A percentile compares a stretch with the other conserved stretches of the same genome.
These are phyloP conservation scores for Calamus simplicifolius DNA, from an alignment of 176 grass and related monocot genomes.

Conservation along the genomic window DNA sequence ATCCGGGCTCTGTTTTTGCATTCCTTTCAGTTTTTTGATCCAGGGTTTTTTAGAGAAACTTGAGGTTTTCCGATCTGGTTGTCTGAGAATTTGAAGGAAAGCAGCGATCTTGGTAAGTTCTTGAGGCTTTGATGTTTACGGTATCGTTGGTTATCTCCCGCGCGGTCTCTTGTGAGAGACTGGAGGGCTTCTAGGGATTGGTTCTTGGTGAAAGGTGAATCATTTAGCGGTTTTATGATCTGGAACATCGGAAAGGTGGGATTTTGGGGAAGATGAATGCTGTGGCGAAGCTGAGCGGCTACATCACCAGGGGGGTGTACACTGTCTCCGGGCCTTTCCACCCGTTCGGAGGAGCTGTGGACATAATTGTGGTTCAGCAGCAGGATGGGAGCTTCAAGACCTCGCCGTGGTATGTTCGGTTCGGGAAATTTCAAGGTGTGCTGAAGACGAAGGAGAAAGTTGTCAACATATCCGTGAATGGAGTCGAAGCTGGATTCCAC, in stretches of 20 bases:
- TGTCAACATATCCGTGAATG: conserved; percentile 69
- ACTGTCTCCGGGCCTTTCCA: conserved; percentile 69
- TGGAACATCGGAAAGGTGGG: neutral
- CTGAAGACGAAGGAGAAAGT: conserved; percentile 83
- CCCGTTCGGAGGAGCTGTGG: conserved; percentile 80
- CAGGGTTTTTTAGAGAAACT: no score
- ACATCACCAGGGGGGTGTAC: conserved; percentile 51
- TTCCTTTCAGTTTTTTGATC: no score
- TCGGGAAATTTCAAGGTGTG: conserved; percentile 95
- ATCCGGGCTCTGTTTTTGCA: no score
- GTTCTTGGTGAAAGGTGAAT: conserved; percentile 4
- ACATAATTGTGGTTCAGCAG: conserved; percentile 90
- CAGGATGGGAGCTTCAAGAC: conserved; percentile 85
- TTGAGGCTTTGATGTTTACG: no score
- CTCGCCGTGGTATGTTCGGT: conserved; percentile 89
- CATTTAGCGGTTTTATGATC: conserved; percentile 31
- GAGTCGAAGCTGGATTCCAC: conserved; percentile 59
- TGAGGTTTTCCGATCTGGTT: no score
- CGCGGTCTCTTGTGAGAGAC: neutral
- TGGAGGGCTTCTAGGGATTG: conserved; percentile 2
- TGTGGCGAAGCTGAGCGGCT: conserved; percentile 48
- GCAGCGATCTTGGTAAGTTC: no score
- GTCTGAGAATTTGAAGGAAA: no score
- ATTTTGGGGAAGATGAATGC: conserved; percentile 40
- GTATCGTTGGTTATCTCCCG: no score